Percentiles rank a stretch among this genome's conserved stretches.
phyloP scores from a whole-genome alignment of 2,329 filamentous ascomycete genomes.

The Colletotrichum sp. region DNA sequence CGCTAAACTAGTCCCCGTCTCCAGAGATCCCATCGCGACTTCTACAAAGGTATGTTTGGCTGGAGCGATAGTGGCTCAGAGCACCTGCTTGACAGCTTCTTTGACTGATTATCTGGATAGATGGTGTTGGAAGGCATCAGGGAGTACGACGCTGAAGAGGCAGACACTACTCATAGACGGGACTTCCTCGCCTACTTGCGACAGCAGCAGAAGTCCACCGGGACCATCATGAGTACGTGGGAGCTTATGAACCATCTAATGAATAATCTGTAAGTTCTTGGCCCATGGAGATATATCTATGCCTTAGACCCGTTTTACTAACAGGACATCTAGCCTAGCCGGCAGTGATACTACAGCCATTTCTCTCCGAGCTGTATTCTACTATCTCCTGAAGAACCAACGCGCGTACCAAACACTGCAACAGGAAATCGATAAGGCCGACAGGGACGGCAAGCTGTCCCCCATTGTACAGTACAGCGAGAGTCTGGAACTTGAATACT shows the following conservation, averaged over 20 bases:
- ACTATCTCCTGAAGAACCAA: not conserved
- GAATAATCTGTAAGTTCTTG: not conserved
- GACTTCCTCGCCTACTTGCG: not conserved
- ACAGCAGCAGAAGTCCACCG: not conserved
- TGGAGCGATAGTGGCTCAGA: too few relatives aligned
- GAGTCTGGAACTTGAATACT: not conserved
- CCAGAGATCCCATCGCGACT: not conserved
- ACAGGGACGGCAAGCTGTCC: not conserved
- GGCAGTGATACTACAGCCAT: not conserved
- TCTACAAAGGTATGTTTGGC: not conserved
- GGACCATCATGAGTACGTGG: not conserved
- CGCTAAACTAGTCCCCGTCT: not conserved
- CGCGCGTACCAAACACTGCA: not conserved
- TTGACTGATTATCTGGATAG: rapidly evolving
- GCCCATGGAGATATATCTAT: rapidly evolving
- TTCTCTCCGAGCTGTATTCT: not conserved
- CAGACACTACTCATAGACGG: not conserved
- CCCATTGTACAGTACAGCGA: not conserved
- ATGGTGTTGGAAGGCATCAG: not conserved
- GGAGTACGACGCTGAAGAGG: not conserved
- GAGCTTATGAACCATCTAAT: not conserved
- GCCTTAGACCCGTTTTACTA: too few relatives aligned
- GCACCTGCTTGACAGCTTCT: too few relatives aligned
- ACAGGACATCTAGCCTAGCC: too few relatives aligned
- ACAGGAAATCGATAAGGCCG: not conserved